phyloP scores from a whole-genome alignment of 805 yeast genomes.

The Vanderwaltozyma verrucispora region DNA sequence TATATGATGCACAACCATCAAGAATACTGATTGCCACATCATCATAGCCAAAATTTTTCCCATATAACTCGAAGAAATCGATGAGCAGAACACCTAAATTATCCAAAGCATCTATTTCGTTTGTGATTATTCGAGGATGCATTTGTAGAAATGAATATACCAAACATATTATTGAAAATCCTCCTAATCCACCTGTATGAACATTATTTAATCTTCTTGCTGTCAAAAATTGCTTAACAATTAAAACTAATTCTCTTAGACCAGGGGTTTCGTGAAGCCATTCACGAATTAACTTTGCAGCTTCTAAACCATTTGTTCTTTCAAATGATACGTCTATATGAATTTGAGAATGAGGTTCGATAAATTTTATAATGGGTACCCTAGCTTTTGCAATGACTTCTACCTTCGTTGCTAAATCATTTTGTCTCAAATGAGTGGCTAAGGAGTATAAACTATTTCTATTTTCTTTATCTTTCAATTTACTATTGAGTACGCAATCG shows the following conservation, averaged over 20 bases:
- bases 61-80: slow-evolving; percentile 89
- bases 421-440: slow-evolving; percentile 54
- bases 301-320: slow-evolving; percentile 67
- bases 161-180: slow-evolving; percentile 83
- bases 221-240: slow-evolving; percentile 75
- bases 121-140: slow-evolving; percentile 68
- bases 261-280: slow-evolving; percentile 76
- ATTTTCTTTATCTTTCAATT: slow-evolving; percentile 45
- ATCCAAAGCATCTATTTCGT: slow-evolving; percentile 53
- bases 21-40: slow-evolving; percentile 56
- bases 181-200: slow-evolving; percentile 90
- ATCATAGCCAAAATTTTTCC: slow-evolving; percentile 80
- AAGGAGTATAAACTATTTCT: slow-evolving; percentile 61
- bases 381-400: slow-evolving; percentile 85
- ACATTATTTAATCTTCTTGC: slow-evolving; percentile 75
- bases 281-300: slow-evolving; percentile 63
- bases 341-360: slow-evolving; percentile 58
- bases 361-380: slow-evolving; percentile 89
- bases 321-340: slow-evolving; percentile 89
- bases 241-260: slow-evolving; percentile 66
- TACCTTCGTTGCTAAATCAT: slow-evolving; percentile 54
- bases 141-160: slow-evolving; percentile 65
- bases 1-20: slow-evolving; percentile 47
- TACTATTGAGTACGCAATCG: slow-evolving; percentile 78
- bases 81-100: slow-evolving; percentile 80